phyloP scores from a whole-genome alignment of 169 alveolate genomes.

The Babesia bovis region DNA sequence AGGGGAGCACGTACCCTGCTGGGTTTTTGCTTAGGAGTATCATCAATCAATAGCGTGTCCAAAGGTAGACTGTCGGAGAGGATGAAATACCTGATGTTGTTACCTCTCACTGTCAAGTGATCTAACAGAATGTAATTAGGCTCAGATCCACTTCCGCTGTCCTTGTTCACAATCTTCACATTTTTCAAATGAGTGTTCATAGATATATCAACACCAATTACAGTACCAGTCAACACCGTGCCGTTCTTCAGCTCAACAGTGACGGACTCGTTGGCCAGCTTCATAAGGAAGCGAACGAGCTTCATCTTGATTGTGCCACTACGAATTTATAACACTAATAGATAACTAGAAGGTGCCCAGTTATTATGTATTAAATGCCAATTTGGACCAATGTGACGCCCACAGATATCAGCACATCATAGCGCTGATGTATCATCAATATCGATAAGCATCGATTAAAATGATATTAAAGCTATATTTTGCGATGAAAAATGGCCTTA shows the following conservation, averaged over 20 bases:
- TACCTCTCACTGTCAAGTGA: conserved; percentile 82
- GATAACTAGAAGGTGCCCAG: too few relatives aligned
- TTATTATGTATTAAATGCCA: too few relatives aligned
- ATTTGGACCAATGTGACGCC: conserved; percentile 1
- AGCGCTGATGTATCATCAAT: neutral
- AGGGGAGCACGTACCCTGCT: conserved; percentile 69
- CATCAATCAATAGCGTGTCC: conserved; percentile 95
- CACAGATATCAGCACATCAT: neutral
- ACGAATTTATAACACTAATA: too few relatives aligned
- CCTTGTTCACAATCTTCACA: conserved; percentile 93
- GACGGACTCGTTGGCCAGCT: conserved; percentile 94
- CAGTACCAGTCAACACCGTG: conserved; percentile 93
- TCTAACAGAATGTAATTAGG: conserved; percentile 71
- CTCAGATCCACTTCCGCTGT: conserved; percentile 78
- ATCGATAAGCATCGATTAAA: neutral
- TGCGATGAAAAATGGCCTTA: too few relatives aligned
- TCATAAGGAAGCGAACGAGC: conserved; percentile 95
- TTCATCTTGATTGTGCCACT: too few relatives aligned
- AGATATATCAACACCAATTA: conserved; percentile 95
- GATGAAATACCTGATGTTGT: conserved; percentile 93
- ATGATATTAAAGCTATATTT: too few relatives aligned
- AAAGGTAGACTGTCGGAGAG: conserved; percentile 94
- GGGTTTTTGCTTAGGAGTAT: conserved; percentile 88
- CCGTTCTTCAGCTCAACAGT: conserved; percentile 98
- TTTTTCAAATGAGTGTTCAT: conserved; percentile 98